Evolutionary conservation across 805 yeast genomes (phyloP).

Genomic region (Candida namnaoensis): DNA sequence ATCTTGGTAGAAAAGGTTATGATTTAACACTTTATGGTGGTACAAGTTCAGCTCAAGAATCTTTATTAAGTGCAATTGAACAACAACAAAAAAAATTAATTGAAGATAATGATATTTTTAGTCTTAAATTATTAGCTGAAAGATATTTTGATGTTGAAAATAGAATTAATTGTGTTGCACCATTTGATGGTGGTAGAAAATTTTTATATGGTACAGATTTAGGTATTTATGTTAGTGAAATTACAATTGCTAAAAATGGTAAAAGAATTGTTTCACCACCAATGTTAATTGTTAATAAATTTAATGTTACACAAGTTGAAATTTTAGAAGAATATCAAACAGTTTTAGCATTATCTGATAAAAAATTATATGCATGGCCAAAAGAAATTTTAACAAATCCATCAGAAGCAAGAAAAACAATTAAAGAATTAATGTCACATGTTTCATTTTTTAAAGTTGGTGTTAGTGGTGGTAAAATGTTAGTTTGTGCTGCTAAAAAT

Average conservation of each 20-base stretch:
- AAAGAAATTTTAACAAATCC: conserved; percentile 49
- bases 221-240: conserved; percentile 80
- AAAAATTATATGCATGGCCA: conserved; percentile 69
- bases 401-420: conserved; percentile 45
- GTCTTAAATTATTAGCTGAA: conserved; percentile 66
- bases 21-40: conserved; percentile 34
- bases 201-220: conserved; percentile 85
- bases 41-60: conserved; percentile 54
- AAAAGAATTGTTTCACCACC: conserved; percentile 61
- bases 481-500: conserved; percentile 84
- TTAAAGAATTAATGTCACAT: conserved; percentile 78
- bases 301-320: conserved; percentile 81
- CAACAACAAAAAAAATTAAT: conserved; percentile 71
- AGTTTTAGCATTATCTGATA: conserved; percentile 73
- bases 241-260: conserved; percentile 31
- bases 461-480: conserved; percentile 78
- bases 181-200: conserved; percentile 91
- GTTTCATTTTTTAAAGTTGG: conserved; percentile 90
- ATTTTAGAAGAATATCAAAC: conserved; percentile 88
- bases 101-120: conserved; percentile 69
- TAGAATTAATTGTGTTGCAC: conserved; percentile 84
- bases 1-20: conserved; percentile 39
- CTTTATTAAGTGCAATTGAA: conserved; percentile 71
- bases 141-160: conserved; percentile 66
- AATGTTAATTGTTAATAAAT: conserved; percentile 60